Evolutionary conservation across 495 filamentous ascomycete species (phyloP).

Genomic region (Penicillium waksmanii): DNA sequence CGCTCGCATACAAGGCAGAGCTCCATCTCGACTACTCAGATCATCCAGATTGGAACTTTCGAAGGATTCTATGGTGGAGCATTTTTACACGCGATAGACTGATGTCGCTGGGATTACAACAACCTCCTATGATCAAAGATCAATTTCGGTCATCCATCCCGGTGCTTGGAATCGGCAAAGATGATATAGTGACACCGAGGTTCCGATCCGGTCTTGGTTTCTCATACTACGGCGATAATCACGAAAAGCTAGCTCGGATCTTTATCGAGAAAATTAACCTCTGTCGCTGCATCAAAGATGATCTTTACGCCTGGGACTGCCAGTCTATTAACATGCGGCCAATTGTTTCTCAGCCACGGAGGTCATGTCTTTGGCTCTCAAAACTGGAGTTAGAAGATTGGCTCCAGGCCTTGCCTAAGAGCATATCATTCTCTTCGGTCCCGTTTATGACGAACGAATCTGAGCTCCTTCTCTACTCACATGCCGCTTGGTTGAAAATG

Average conservation of each 20-base stretch:
- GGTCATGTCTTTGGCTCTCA: slow-evolving; percentile 9
- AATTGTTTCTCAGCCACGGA: not conserved
- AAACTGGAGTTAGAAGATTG: slow-evolving; percentile 17
- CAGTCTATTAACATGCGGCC: not conserved
- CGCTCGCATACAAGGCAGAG: slow-evolving; percentile 13
- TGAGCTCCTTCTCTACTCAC: slow-evolving; percentile 10
- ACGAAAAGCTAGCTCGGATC: slow-evolving; percentile 5
- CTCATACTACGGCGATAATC: slow-evolving; percentile 5
- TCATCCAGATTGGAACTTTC: slow-evolving; percentile 2
- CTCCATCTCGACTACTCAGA: slow-evolving; percentile 13
- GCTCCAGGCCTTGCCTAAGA: slow-evolving; percentile 7
- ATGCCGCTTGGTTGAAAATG: slow-evolving; percentile 19
- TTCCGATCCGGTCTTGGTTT: not conserved
- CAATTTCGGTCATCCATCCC: slow-evolving; percentile 9
- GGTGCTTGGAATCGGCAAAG: not conserved
- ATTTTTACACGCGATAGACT: slow-evolving; percentile 20
- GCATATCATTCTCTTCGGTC: slow-evolving; percentile 8
- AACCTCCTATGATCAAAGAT: slow-evolving; percentile 22
- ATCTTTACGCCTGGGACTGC: slow-evolving; percentile 14
- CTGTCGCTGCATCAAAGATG: slow-evolving; percentile 15
- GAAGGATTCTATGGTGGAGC: slow-evolving; percentile 24
- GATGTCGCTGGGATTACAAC: slow-evolving; percentile 15
- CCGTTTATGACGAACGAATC: slow-evolving; percentile 9
- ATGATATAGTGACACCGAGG: not conserved
- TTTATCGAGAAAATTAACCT: slow-evolving; percentile 22